phyloP scores from a whole-genome alignment of 345 rosid species.

The Aquilaria yunnanensis region DNA sequence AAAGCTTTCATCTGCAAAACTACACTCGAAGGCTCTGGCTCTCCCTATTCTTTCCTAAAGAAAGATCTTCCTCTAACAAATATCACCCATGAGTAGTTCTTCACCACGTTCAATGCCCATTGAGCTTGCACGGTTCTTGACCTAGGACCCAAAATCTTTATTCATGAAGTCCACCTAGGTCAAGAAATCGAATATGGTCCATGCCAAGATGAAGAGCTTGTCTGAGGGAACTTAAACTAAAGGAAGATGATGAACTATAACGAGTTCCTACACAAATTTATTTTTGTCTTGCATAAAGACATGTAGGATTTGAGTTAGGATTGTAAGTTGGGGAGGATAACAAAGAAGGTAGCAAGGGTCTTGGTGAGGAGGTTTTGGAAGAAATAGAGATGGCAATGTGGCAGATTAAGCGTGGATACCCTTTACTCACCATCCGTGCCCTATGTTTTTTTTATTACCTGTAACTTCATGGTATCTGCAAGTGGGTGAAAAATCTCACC shows the following conservation, averaged over 20 bases:
- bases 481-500: no score
- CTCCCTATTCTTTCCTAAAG: constrained; percentile 28
- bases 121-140: constrained; percentile 32
- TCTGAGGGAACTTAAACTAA: constrained; percentile 82
- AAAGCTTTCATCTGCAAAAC: constrained; percentile 68
- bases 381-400: no score
- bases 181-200: constrained; percentile 68
- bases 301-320: no score
- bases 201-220: constrained; percentile 95
- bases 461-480: no score
- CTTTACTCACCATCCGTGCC: no score
- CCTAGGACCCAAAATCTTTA: constrained; percentile 42
- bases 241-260: constrained; percentile 67
- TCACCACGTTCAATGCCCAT: constrained; percentile 41
- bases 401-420: no score
- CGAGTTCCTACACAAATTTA: constrained; percentile 63
- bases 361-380: no score
- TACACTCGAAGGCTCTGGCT: constrained; percentile 58
- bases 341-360: no score
- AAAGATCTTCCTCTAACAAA: constrained; percentile 9
- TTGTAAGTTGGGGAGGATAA: no score
- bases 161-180: constrained; percentile 44
- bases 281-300: constrained; percentile 17
- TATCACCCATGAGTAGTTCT: constrained; percentile 22
- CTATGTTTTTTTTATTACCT: no score